Evolutionary conservation across 2,329 filamentous ascomycete genomes (phyloP).

Genomic region (Cyclaneusma minus): DNA sequence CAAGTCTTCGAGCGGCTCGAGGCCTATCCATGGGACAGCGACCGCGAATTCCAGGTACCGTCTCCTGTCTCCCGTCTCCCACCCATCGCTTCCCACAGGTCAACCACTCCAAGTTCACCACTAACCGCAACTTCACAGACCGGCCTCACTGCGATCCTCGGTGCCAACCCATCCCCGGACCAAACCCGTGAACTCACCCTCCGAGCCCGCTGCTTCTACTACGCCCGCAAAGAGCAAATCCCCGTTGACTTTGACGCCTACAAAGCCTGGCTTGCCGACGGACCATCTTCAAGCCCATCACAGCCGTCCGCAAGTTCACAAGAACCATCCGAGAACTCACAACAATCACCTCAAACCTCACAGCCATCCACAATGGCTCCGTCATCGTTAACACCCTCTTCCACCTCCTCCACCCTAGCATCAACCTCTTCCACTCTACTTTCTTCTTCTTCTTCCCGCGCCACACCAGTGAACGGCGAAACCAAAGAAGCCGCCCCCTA

Average conservation of each 20-base stretch:
- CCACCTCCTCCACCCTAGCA: conserved; percentile 4
- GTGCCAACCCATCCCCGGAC: conserved; percentile 35
- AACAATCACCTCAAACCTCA: conserved; percentile 6
- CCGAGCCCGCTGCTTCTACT: conserved; percentile 58
- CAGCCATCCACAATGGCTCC: conserved; percentile 3
- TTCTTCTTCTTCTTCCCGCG: conserved; percentile 3
- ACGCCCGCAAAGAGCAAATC: conserved; percentile 29
- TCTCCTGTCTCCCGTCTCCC: too few relatives aligned
- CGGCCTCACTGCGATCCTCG: conserved; percentile 49
- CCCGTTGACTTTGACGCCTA: conserved; percentile 53
- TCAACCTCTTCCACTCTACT: conserved; percentile 2
- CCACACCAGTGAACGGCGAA: conserved; percentile 4
- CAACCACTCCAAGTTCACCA: neutral
- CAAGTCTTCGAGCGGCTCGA: conserved; percentile 45
- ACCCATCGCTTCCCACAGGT: too few relatives aligned
- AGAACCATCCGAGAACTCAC: conserved; percentile 5
- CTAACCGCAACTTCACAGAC: too few relatives aligned
- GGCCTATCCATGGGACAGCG: conserved; percentile 50
- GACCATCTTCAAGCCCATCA: too few relatives aligned
- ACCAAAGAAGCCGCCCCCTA: conserved; percentile 44
- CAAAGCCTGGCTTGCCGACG: conserved; percentile 49
- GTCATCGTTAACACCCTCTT: conserved; percentile 3
- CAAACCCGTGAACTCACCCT: conserved; percentile 40
- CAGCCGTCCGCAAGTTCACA: too few relatives aligned
- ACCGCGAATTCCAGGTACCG: conserved; percentile 48